These are phyloP conservation scores for Phallus indusiatus DNA, from an alignment of 768 basidiomycete genomes.

Conservation along the genomic window DNA sequence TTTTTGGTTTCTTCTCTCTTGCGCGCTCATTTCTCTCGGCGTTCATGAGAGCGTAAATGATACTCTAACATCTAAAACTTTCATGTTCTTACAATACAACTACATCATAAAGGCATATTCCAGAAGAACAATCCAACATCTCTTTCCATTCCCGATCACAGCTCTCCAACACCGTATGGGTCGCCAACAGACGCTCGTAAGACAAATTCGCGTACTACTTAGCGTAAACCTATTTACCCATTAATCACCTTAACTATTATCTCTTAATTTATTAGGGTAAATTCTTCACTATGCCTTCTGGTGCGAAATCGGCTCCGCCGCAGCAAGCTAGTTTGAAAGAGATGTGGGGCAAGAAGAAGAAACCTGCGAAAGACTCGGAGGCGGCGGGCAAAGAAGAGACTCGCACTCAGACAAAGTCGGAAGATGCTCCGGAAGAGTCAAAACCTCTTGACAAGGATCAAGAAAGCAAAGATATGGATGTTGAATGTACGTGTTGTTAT, in stretches of 20 bases:
- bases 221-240: background rate
- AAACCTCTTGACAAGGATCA: slow-evolving; percentile 24
- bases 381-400: slow-evolving; percentile 15
- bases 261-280: slow-evolving; percentile 39
- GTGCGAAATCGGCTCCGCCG: slow-evolving; percentile 52
- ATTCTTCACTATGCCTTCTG: slow-evolving; percentile 69
- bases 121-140: background rate
- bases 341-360: slow-evolving; percentile 54
- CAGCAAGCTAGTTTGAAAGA: slow-evolving; percentile 75
- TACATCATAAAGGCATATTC: background rate
- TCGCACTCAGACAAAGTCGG: background rate
- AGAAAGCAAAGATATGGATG: slow-evolving; percentile 14
- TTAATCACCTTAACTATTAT: background rate
- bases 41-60: background rate
- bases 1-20: too few species aligned
- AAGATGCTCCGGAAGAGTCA: slow-evolving; percentile 10
- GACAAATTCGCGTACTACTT: background rate
- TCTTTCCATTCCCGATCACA: background rate
- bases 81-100: background rate
- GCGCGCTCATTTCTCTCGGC: too few species aligned
- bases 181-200: slow-evolving; percentile 61
- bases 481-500: slow-evolving; percentile 6
- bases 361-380: slow-evolving; percentile 13
- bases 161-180: slow-evolving; percentile 34
- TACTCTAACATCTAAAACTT: background rate